Conservation (phyloP, 2,329 filamentous ascomycete species). For the Diaporthe caulivora region DNA sequence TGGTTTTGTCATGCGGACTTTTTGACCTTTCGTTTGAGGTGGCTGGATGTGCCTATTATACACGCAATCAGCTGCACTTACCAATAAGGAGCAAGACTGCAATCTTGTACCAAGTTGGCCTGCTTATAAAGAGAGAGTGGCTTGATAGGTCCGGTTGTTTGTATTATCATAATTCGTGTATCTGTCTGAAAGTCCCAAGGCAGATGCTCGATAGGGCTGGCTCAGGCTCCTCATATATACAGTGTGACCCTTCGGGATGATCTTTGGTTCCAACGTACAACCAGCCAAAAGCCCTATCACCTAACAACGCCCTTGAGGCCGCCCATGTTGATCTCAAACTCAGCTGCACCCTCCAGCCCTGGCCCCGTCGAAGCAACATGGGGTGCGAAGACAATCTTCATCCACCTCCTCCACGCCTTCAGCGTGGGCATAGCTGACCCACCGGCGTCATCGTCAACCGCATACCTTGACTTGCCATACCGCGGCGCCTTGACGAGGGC, state of each 20-base stretch:
- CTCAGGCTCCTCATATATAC: background rate
- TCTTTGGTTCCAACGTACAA: background rate
- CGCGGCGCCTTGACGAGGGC: constrained; percentile 81
- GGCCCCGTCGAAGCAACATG: constrained; percentile 72
- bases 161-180: background rate
- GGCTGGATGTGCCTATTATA: background rate
- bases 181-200: background rate
- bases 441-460: constrained; percentile 52
- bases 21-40: background rate
- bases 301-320: constrained; percentile 62
- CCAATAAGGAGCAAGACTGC: background rate
- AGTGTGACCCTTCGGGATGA: background rate
- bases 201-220: background rate
- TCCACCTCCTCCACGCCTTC: constrained; percentile 76
- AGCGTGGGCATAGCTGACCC: constrained; percentile 56
- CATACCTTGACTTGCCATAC: constrained; percentile 51
- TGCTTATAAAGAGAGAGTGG: background rate
- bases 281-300: background rate
- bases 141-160: background rate
- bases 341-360: constrained; percentile 65
- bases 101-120: background rate
- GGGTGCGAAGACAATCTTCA: constrained; percentile 91
- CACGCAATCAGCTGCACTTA: background rate
- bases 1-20: background rate
- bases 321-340: constrained; percentile 81